Percentiles rank a stretch among this genome's conserved stretches.
These are phyloP conservation scores for Vigna mungo DNA, from an alignment of 306 rosid genomes.

Conservation along the genomic window DNA sequence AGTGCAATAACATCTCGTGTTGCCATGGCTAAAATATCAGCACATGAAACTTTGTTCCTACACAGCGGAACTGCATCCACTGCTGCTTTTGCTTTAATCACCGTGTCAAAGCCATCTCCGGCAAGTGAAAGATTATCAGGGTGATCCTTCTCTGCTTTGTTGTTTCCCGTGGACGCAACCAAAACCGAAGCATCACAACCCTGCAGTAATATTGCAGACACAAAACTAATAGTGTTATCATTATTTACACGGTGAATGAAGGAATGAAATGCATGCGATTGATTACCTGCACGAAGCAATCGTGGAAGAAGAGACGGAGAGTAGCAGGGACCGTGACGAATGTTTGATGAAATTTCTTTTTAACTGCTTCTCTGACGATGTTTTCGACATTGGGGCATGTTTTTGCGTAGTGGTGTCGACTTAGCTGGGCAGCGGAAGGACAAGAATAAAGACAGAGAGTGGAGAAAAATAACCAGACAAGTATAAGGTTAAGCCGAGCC, in stretches of 20 bases:
- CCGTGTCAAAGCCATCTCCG: slow-evolving; percentile 89
- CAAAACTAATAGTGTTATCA: not conserved
- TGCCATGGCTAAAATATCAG: slow-evolving; percentile 87
- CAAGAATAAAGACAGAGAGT: slow-evolving; percentile 46
- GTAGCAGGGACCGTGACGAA: slow-evolving; percentile 88
- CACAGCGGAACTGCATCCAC: slow-evolving; percentile 72
- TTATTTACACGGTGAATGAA: not conserved
- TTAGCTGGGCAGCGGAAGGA: slow-evolving; percentile 66
- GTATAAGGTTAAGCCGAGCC: slow-evolving; percentile 51
- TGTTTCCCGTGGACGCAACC: slow-evolving; percentile 54
- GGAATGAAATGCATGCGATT: slow-evolving; percentile 9
- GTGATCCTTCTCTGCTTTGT: slow-evolving; percentile 82
- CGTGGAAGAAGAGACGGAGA: slow-evolving; percentile 93
- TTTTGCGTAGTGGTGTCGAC: slow-evolving; percentile 64
- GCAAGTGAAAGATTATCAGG: slow-evolving; percentile 83
- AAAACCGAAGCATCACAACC: slow-evolving; percentile 82
- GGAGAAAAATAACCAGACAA: slow-evolving; percentile 53
- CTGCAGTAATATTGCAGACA: slow-evolving; percentile 39
- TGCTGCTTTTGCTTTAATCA: slow-evolving; percentile 77
- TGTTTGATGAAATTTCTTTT: slow-evolving; percentile 73
- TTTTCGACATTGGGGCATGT: slow-evolving; percentile 79
- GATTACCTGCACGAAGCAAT: slow-evolving; percentile 80
- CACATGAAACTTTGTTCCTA: slow-evolving; percentile 79
- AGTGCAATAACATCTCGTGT: slow-evolving; percentile 72
- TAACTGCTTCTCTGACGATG: slow-evolving; percentile 70